Evolutionary conservation across 352 stramenopile species (phyloP), one percentile per base, ranked within the genome.

Genomic region (Phytophthora aleatoria): DNA sequence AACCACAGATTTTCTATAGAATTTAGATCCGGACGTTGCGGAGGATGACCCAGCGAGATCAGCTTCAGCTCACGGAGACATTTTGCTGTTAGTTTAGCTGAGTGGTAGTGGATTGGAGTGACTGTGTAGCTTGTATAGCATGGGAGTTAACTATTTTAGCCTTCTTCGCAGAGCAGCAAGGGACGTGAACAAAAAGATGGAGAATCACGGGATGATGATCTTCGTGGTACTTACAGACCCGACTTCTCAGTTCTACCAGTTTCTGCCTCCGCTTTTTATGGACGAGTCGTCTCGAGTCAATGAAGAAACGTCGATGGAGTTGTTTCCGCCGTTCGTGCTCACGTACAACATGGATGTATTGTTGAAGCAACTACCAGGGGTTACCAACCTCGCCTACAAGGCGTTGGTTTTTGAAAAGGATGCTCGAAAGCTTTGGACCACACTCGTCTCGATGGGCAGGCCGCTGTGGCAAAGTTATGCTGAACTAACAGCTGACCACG

Each of bases 401-500:
- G 24, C 11, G 13, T 41, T 33, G 10, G 55, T 54, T n/a, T 7
- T 54, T 9, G 15, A 42, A n/a, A 30, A 35, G 1, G 15, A 42
- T 5, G 7, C 1, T 24, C 27, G 2, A 13, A 42, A 31, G 16
- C 10, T 9, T 55, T 47, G 55, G 15, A 47, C 35, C 3, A 36
- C 30, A 2, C 54, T 61, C 3, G 24, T 62, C 5, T 62, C 59
- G 13, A 61, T 67, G 49, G 50, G 59, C 3, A 44, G 50, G 12
- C 50, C 59, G 3, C 27, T 67, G 42, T 67, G 59, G 50, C 15
- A 28, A 2, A 41, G 3, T n/a, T 20, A 35, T 12, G 11, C 35
- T 45, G 8, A 8, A 11, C 5, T 8, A 36, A 36, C 31, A 11
- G 31, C 5, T 36, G 31, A 36, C 31, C 31, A 36, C 8, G 31